Evolutionary conservation across 148 eudicot species (phyloP).

Genomic region (Fagopyrum tataricum): DNA sequence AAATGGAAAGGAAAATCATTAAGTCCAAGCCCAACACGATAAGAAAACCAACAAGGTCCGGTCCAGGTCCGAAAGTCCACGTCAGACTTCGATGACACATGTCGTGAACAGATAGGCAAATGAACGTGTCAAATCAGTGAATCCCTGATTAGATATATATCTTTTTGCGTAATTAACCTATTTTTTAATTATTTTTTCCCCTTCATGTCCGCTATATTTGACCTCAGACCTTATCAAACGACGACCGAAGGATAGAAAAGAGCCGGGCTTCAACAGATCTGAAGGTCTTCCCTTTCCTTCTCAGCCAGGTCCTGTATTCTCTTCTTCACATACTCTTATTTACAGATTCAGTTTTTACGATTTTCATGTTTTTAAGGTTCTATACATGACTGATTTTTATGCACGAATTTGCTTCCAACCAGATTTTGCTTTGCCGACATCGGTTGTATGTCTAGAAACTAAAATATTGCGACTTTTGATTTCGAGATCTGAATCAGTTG

Average conservation of each 20-base stretch:
- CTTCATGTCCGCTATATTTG: background rate
- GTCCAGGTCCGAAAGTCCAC: too few species aligned
- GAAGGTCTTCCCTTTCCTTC: too few species aligned
- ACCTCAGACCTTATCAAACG: background rate
- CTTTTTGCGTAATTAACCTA: background rate
- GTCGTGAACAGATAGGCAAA: background rate
- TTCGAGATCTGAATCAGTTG: background rate
- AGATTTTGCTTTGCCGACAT: background rate
- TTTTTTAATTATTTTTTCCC: background rate
- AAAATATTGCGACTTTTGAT: background rate
- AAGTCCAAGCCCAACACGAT: too few species aligned
- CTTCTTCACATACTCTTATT: too few species aligned
- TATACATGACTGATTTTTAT: background rate
- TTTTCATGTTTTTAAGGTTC: background rate
- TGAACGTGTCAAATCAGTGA: background rate
- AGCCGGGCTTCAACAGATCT: too few species aligned
- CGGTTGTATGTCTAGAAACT: background rate
- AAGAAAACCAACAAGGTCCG: too few species aligned
- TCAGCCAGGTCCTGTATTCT: too few species aligned
- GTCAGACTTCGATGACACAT: background rate
- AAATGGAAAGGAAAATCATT: too few species aligned
- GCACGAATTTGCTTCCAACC: background rate
- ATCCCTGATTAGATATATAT: too few species aligned
- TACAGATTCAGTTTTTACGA: too few species aligned
- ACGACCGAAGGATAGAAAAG: background rate